These are phyloP conservation scores for Cordia subcordata DNA, from an alignment of 257 asterid species.

Conservation along the genomic window DNA sequence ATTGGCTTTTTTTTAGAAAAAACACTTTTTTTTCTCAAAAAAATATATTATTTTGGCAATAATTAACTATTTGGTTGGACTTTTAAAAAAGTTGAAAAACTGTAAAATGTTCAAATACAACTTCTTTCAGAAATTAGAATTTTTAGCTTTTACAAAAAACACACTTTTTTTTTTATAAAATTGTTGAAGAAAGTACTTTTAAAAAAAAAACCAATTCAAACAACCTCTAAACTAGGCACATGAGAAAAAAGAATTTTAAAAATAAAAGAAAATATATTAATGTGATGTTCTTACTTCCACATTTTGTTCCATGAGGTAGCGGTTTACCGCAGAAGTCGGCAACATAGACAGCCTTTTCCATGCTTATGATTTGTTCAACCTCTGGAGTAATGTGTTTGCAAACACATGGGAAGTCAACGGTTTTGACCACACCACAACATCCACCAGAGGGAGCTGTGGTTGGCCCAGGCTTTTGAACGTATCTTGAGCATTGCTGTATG, in stretches of 20 bases:
- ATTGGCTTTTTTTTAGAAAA: no score
- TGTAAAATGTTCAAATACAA: no score
- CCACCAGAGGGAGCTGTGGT: slow-evolving; percentile 28
- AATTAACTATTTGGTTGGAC: no score
- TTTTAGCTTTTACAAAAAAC: no score
- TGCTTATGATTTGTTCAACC: slow-evolving; percentile 43
- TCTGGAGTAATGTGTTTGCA: slow-evolving; percentile 38
- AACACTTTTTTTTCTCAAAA: no score
- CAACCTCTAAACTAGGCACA: no score
- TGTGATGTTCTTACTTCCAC: slow-evolving; percentile 34
- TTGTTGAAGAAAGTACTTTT: background rate
- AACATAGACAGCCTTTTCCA: slow-evolving; percentile 55
- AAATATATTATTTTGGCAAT: no score
- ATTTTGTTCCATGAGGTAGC: slow-evolving; percentile 46
- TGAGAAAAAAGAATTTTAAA: no score
- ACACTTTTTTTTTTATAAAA: no score
- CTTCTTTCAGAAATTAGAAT: background rate
- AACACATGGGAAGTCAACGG: slow-evolving; percentile 43
- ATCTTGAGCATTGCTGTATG: slow-evolving; percentile 41
- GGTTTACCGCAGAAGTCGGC: slow-evolving; percentile 48
- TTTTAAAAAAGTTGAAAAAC: no score
- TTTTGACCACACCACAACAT: slow-evolving; percentile 44
- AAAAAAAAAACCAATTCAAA: background rate
- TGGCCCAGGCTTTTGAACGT: slow-evolving; percentile 48
- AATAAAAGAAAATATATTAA: background rate